Percentiles rank a stretch among this genome's conserved stretches.
These are phyloP conservation scores for Tulasnella sp. DNA, from an alignment of 768 basidiomycete species.

Conservation along the genomic window DNA sequence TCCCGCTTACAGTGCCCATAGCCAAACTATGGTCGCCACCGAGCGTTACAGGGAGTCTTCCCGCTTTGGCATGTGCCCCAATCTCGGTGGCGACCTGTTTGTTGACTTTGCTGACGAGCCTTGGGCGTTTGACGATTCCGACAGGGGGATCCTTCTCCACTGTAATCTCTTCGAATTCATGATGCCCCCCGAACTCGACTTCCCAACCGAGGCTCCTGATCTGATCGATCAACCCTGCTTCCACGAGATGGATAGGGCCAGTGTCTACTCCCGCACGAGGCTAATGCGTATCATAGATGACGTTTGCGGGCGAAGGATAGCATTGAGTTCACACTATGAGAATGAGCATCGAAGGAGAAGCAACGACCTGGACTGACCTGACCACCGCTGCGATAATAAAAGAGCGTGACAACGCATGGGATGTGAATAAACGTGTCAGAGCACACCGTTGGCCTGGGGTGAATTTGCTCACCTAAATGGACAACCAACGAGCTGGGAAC, in stretches of 20 bases:
- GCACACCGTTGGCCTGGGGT: neutral
- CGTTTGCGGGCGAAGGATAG: neutral
- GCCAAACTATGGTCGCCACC: slow-evolving; percentile 97
- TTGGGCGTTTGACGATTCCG: slow-evolving; percentile 82
- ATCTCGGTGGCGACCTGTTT: slow-evolving; percentile 69
- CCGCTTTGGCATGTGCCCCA: slow-evolving; percentile 61
- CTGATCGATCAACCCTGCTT: slow-evolving; percentile 74
- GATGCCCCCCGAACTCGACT: slow-evolving; percentile 82
- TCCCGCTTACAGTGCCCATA: slow-evolving; percentile 92
- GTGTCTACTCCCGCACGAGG: slow-evolving; percentile 71
- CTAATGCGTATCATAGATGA: slow-evolving; percentile 32
- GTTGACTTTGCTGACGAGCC: slow-evolving; percentile 73
- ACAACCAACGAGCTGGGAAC: slow-evolving; percentile 80
- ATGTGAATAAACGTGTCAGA: too few species aligned
- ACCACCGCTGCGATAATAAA: slow-evolving; percentile 28
- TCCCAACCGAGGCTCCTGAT: slow-evolving; percentile 74
- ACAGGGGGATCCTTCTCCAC: slow-evolving; percentile 63
- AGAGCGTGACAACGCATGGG: neutral
- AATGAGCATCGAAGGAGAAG: too few species aligned
- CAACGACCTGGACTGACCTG: slow-evolving; percentile 19
- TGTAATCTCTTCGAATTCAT: slow-evolving; percentile 72
- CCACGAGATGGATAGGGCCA: slow-evolving; percentile 79
- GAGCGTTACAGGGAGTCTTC: slow-evolving; percentile 77
- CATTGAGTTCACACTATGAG: too few species aligned
- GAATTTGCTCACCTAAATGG: slow-evolving; percentile 69